Percentiles rank a stretch among this genome's conserved stretches.
phyloP scores from a whole-genome alignment of 2,329 filamentous ascomycete species.

The Alternaria rosae region DNA sequence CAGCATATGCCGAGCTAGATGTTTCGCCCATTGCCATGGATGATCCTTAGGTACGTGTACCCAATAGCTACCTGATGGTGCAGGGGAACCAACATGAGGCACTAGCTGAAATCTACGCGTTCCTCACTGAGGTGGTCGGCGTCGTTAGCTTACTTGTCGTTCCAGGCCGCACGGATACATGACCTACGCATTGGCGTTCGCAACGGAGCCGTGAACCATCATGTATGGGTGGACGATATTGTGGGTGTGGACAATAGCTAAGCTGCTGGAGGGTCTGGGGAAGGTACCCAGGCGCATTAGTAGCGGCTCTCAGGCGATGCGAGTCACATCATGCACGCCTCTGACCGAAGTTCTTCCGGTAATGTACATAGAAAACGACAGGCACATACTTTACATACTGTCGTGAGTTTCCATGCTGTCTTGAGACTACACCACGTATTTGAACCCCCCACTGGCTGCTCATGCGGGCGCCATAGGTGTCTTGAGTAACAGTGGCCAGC shows the following conservation, averaged over 20 bases:
- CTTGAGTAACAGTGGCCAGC: not conserved
- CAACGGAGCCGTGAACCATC: not conserved
- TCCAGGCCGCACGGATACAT: not conserved
- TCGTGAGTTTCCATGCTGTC: conserved; percentile 2
- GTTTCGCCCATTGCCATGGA: conserved; percentile 6
- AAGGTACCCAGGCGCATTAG: not conserved
- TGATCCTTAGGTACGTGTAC: conserved; percentile 4
- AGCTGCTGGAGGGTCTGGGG: conserved; percentile 1
- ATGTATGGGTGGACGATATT: not conserved
- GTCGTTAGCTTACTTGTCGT: not conserved
- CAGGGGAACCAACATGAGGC: conserved; percentile 6
- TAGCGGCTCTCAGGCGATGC: conserved; percentile 2
- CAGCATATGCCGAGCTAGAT: not conserved
- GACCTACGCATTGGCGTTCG: not conserved
- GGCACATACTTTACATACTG: not conserved
- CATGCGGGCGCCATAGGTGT: not conserved
- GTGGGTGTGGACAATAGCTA: not conserved
- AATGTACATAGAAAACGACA: not conserved
- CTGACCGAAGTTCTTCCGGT: conserved; percentile 12
- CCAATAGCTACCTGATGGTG: conserved; percentile 5
- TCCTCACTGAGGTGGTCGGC: not conserved
- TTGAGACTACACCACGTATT: not conserved
- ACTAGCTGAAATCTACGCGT: not conserved
- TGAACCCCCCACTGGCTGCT: not conserved
- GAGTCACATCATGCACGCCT: not conserved